A percentile compares a stretch with the other conserved stretches of the same genome.
Conservation (phyloP, 768 basidiomycete genomes). For the Suillus subaureus region DNA sequence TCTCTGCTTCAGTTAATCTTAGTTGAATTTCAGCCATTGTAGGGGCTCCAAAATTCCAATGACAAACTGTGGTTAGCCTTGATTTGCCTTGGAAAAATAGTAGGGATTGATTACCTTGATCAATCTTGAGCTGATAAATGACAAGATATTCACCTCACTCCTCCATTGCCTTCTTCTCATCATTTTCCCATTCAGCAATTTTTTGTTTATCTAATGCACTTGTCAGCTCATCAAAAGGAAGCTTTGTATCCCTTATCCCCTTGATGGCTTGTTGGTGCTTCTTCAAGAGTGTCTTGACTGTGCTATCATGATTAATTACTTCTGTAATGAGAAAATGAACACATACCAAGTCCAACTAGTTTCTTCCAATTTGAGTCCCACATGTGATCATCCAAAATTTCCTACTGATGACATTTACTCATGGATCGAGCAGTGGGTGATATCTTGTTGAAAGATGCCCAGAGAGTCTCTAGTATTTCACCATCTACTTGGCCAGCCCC, state of each 20-base stretch:
- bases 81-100: no score
- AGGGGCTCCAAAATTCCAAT: background rate
- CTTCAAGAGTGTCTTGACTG: no score
- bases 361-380: no score
- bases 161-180: constrained; percentile 2
- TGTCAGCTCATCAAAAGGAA: background rate
- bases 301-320: no score
- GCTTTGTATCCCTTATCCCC: background rate
- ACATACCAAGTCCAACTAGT: no score
- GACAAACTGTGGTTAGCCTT: no score
- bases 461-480: constrained; percentile 35
- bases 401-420: no score
- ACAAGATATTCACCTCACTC: background rate
- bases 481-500: constrained; percentile 34
- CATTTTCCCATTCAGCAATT: background rate
- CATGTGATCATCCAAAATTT: no score
- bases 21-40: constrained; percentile 9
- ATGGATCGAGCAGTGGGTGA: constrained; percentile 19
- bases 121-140: constrained; percentile 6
- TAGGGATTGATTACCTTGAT: constrained; percentile 3
- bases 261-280: background rate
- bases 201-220: background rate
- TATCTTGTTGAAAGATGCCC: constrained; percentile 32
- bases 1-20: background rate
- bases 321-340: no score